These are phyloP conservation scores for Gelatoporia subvermispora DNA, from an alignment of 768 basidiomycete genomes.

Conservation along the genomic window DNA sequence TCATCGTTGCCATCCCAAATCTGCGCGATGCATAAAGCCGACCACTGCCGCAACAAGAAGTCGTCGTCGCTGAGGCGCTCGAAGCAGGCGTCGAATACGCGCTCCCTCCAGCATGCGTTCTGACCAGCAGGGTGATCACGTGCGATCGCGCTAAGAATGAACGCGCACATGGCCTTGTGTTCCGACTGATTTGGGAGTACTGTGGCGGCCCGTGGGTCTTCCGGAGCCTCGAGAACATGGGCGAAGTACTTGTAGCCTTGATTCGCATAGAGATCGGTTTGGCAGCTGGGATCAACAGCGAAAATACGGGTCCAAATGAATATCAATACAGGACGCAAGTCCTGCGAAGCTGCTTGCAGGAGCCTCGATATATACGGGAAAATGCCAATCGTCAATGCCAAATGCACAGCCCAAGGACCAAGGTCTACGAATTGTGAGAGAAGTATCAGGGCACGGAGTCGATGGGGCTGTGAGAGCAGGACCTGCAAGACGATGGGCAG, in stretches of 20 bases:
- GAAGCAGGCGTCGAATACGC: constrained; percentile 85
- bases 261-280: constrained; percentile 81
- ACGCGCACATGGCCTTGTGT: constrained; percentile 97
- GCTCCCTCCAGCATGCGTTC: constrained; percentile 73
- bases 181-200: constrained; percentile 90
- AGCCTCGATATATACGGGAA: constrained; percentile 98
- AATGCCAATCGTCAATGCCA: constrained; percentile 93
- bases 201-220: constrained; percentile 41
- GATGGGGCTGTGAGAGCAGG: constrained; percentile 91
- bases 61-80: constrained; percentile 84
- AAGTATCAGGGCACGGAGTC: constrained; percentile 90
- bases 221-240: constrained; percentile 62
- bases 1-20: constrained; percentile 95
- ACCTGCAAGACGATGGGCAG: constrained; percentile 98
- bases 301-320: constrained; percentile 99
- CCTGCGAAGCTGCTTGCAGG: constrained; percentile 89
- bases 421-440: constrained; percentile 97
- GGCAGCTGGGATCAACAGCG: constrained; percentile 92
- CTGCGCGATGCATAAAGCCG: constrained; percentile 86
- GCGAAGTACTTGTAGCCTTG: constrained; percentile 86
- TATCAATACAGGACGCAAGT: constrained; percentile 94
- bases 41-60: constrained; percentile 93
- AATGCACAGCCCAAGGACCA: constrained; percentile 97
- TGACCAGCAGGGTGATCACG: constrained; percentile 90
- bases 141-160: constrained; percentile 85